Conservation (phyloP, 2,329 filamentous ascomycete genomes). For the Neoscytalidium dimidiatum region DNA sequence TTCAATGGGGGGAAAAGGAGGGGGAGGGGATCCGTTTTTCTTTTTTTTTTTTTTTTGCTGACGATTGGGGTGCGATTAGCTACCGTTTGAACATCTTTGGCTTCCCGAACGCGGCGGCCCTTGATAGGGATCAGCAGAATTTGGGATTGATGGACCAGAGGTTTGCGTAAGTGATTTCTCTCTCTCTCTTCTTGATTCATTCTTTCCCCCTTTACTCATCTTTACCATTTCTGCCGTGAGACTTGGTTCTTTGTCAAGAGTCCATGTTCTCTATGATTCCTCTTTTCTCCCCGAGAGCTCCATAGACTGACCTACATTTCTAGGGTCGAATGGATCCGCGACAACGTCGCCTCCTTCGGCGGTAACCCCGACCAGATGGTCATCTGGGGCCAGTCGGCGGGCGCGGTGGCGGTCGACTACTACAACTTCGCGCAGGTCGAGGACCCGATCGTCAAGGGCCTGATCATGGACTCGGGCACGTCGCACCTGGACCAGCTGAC, state of each 20-base stretch:
- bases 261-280: slow-evolving; percentile 14
- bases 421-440: slow-evolving; percentile 50
- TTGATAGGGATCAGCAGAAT: slow-evolving; percentile 30
- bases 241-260: no score
- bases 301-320: background rate
- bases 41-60: slow-evolving; percentile 32
- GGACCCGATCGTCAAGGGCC: slow-evolving; percentile 51
- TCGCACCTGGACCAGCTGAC: slow-evolving; percentile 34
- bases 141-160: slow-evolving; percentile 42
- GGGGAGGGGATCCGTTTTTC: slow-evolving; percentile 22
- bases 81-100: slow-evolving; percentile 43
- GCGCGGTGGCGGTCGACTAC: slow-evolving; percentile 40
- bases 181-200: slow-evolving; percentile 16
- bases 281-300: background rate
- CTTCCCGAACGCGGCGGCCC: slow-evolving; percentile 23
- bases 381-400: slow-evolving; percentile 28
- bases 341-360: slow-evolving; percentile 47
- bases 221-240: background rate
- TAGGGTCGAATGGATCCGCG: slow-evolving; percentile 41
- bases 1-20: no score
- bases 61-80: slow-evolving; percentile 8
- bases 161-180: slow-evolving; percentile 28
- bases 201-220: background rate
- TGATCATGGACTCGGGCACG: slow-evolving; percentile 53
- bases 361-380: slow-evolving; percentile 49